These are phyloP conservation scores for Fusarium multiceps DNA, from an alignment of 2,329 filamentous ascomycete genomes.

Conservation along the genomic window DNA sequence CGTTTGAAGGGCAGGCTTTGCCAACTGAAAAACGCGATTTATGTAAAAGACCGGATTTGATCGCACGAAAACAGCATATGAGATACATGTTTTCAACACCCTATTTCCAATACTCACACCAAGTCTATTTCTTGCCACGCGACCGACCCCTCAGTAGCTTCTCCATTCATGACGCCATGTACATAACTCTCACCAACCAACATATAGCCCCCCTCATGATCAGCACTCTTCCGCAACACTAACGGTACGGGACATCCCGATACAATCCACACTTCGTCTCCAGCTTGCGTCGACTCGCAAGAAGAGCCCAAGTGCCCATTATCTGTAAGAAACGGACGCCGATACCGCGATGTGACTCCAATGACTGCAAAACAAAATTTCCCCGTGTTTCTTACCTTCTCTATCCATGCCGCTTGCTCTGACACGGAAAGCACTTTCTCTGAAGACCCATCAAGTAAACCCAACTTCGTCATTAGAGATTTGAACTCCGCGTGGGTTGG, in stretches of 20 bases:
- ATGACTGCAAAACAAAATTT: background rate
- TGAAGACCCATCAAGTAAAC: fast-evolving
- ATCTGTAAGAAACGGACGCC: background rate
- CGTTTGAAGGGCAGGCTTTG: no score
- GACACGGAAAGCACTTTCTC: background rate
- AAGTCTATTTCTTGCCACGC: background rate
- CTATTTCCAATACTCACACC: background rate
- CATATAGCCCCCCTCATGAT: background rate
- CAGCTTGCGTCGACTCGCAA: background rate
- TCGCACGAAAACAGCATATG: no score
- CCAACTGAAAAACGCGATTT: no score
- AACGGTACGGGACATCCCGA: conserved; percentile 3
- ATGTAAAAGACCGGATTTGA: no score
- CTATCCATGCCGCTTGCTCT: background rate
- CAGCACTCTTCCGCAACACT: background rate
- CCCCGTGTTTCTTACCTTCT: background rate
- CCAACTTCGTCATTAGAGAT: background rate
- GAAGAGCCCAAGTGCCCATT: background rate
- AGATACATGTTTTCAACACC: no score
- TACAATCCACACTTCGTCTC: background rate
- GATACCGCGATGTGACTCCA: background rate
- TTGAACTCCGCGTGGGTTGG: background rate
- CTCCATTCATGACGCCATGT: background rate
- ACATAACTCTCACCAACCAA: background rate
- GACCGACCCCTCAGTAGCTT: background rate